These are phyloP conservation scores for Rossbeevera mucosa DNA, from an alignment of 768 basidiomycete genomes.

Conservation along the genomic window DNA sequence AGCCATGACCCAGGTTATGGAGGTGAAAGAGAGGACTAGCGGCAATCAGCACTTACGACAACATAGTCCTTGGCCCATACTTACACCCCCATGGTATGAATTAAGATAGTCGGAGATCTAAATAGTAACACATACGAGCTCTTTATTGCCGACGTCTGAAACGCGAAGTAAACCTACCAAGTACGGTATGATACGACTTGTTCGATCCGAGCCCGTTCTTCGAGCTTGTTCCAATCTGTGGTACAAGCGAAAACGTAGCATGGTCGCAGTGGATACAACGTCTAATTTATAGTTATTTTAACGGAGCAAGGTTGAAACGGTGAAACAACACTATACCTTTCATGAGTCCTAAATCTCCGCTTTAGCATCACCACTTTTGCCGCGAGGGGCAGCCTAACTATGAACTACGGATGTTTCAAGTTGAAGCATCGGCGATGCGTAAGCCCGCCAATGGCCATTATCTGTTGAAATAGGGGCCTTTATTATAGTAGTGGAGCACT, in stretches of 20 bases:
- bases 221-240: not conserved
- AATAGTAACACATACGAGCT: not conserved
- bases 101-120: not conserved
- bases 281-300: not conserved
- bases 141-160: not conserved
- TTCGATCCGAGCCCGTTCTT: not conserved
- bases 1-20: conserved; percentile 14
- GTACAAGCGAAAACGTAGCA: not conserved
- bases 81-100: not conserved
- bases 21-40: not conserved
- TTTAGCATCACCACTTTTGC: not conserved
- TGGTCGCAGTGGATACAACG: not conserved
- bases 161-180: not conserved
- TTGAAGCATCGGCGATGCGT: not conserved
- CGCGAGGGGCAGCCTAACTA: too few species aligned
- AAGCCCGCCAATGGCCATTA: too few species aligned
- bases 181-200: not conserved
- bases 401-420: too few species aligned
- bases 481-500: not conserved
- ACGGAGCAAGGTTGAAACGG: not conserved
- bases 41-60: not conserved
- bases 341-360: too few species aligned
- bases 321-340: too few species aligned
- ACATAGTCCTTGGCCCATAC: not conserved
- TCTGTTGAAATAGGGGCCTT: too few species aligned